Base-by-base conservation (phyloP, 441 rosid genomes). In the Adansonia grandidieri region DNA sequence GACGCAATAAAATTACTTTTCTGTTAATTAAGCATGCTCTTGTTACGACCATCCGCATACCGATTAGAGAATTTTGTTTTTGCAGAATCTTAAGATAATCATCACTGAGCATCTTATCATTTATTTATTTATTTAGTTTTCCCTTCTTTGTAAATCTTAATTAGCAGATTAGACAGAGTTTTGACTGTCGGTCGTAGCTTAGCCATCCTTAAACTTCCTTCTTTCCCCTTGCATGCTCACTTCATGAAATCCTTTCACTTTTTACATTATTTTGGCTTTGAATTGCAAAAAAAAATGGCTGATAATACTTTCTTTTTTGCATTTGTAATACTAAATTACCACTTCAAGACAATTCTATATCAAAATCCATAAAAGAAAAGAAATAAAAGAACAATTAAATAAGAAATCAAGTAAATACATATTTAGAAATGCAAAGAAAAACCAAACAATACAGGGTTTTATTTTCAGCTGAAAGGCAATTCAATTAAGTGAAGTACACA, bases 381-480 rank as follows among this genome's bases (percentile, higher is more conserved):
- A 24, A 24, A 24, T 24, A 24, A 24, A 24, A 24, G 28, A 24
- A 24, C 28, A 24, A 24, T 24, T 24, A 24, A 24, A 24, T 1
- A 24, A 24, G 28, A 24, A 10, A 66, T 17, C 14, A 17, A 66
- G 53, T 44, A 66, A 42, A 66, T n/a, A 40, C 6, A 17, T 42
- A 66, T 17, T 42, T 4, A 17, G 51, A 28, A 53, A 67, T 20
- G 32, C 9, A 45, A 20, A 45, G 54, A 32, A 47, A 68, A 68
- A 20, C 9, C 56, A 19, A 20, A 9, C 20, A 24, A 47, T 17
- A 40, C 4, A 19, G 0, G 5, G 37, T 3, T 9, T 5, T 67
- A 19, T 45, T 45, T 44, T 67, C n/a, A 44, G 73, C 32, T 67
- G 22, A 45, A 45, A 62, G 67, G 22, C 71, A 67, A 47, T 11